These are phyloP conservation scores for Ascochyta viciae-villosae DNA, from an alignment of 2,329 filamentous ascomycete genomes.

Conservation along the genomic window DNA sequence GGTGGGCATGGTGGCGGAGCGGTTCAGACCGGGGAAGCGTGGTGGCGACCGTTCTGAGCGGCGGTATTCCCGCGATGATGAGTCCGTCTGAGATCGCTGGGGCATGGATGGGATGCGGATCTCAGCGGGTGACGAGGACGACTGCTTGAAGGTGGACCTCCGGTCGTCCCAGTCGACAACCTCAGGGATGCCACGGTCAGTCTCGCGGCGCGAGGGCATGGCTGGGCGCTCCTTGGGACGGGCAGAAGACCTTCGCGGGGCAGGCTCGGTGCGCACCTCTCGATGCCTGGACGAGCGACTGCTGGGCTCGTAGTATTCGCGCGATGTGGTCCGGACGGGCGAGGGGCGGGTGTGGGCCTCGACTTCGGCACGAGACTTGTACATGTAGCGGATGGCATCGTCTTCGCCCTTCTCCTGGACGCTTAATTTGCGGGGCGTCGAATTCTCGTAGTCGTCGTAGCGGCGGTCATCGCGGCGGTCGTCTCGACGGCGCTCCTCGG, in stretches of 20 bases:
- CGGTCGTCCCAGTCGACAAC: constrained; percentile 45
- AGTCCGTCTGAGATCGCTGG: constrained; percentile 41
- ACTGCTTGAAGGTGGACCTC: constrained; percentile 48
- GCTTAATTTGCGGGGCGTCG: constrained; percentile 35
- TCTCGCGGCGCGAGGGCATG: constrained; percentile 32
- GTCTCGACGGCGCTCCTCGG: constrained; percentile 21
- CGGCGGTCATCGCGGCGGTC: constrained; percentile 25
- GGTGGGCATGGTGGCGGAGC: constrained; percentile 54
- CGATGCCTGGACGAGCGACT: constrained; percentile 35
- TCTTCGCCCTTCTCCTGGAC: constrained; percentile 24
- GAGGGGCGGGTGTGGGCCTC: constrained; percentile 38
- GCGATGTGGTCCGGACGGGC: constrained; percentile 37
- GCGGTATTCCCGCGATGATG: constrained; percentile 30
- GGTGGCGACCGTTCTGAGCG: constrained; percentile 43
- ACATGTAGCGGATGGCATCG: constrained; percentile 42
- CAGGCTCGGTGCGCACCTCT: constrained; percentile 34
- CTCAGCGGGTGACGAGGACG: constrained; percentile 46
- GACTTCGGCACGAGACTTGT: constrained; percentile 34
- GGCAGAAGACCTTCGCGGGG: constrained; percentile 45
- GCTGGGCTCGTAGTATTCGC: constrained; percentile 41
- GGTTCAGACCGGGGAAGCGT: constrained; percentile 41
- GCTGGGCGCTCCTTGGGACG: constrained; percentile 39
- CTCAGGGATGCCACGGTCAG: constrained; percentile 39
- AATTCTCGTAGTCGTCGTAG: constrained; percentile 26
- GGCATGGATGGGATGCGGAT: constrained; percentile 37